Percentiles rank a stretch among this genome's conserved stretches.
Evolutionary conservation across 345 rosid genomes (phyloP).

Genomic region (Camelina sativa): DNA sequence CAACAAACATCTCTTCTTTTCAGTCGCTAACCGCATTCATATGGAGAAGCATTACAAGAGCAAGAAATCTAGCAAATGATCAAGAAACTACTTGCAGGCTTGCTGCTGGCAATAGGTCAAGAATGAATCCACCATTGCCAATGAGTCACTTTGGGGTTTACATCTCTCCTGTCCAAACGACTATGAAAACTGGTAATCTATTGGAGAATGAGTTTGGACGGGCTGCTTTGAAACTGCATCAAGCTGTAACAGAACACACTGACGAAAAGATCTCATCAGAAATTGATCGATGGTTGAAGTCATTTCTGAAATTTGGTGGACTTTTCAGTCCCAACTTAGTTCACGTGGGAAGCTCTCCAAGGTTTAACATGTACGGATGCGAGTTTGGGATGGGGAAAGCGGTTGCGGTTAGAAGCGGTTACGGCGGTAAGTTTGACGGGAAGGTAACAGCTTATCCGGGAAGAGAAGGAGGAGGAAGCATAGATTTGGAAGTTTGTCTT

Average conservation of each 20-base stretch:
- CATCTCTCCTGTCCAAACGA: slow-evolving; percentile 40
- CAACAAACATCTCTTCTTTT: slow-evolving; percentile 63
- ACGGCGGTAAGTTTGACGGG: slow-evolving; percentile 63
- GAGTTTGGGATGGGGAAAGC: slow-evolving; percentile 88
- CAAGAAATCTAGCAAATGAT: slow-evolving; percentile 47
- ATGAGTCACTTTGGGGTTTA: slow-evolving; percentile 61
- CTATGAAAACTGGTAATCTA: slow-evolving; percentile 48
- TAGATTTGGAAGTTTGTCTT: slow-evolving; percentile 74
- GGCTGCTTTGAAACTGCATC: slow-evolving; percentile 67
- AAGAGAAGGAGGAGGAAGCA: slow-evolving; percentile 64
- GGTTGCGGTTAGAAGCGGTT: slow-evolving; percentile 68
- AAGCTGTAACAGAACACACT: slow-evolving; percentile 52
- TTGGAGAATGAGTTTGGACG: slow-evolving; percentile 57
- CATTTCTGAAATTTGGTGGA: slow-evolving; percentile 13
- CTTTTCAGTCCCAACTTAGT: slow-evolving; percentile 46
- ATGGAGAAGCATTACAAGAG: slow-evolving; percentile 67
- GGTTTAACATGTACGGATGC: slow-evolving; percentile 70
- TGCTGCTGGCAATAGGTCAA: slow-evolving; percentile 52
- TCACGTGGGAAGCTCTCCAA: slow-evolving; percentile 80
- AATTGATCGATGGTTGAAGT: slow-evolving; percentile 45
- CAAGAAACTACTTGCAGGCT: slow-evolving; percentile 55
- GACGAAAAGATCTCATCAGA: slow-evolving; percentile 41
- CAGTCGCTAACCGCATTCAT: slow-evolving; percentile 60
- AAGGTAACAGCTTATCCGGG: slow-evolving; percentile 69
- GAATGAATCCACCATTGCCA: slow-evolving; percentile 58